These are phyloP conservation scores for Brachypodium distachyon DNA, from an alignment of 202 grass and related monocot genomes.

Conservation along the genomic window DNA sequence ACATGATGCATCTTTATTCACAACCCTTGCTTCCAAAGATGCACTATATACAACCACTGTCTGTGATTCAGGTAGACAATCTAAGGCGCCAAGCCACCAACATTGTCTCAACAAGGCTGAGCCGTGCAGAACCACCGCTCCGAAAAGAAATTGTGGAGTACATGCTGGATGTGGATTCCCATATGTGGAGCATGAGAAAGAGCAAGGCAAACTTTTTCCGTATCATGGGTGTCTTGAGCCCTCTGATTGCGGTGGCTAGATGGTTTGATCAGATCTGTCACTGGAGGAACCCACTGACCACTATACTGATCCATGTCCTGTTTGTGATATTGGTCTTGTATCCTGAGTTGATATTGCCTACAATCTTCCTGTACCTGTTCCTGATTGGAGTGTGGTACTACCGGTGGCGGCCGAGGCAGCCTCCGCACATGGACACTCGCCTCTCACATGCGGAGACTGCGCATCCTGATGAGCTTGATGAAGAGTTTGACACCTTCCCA, in stretches of 20 bases:
- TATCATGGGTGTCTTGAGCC: constrained; percentile 30
- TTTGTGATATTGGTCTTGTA: constrained; percentile 33
- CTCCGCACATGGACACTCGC: constrained; percentile 40
- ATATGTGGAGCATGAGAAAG: constrained; percentile 54
- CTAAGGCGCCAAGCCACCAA: constrained; percentile 37
- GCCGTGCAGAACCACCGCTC: constrained; percentile 34
- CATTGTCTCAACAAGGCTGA: constrained; percentile 38
- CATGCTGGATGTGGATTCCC: constrained; percentile 43
- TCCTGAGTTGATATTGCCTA: constrained; percentile 40
- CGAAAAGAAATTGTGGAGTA: constrained; percentile 51
- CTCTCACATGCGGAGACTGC: constrained; percentile 31
- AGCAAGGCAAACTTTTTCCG: constrained; percentile 50
- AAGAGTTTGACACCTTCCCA: constrained; percentile 44
- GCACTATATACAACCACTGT: constrained; percentile 50
- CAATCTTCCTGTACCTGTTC: constrained; percentile 40
- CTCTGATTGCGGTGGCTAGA: constrained; percentile 23
- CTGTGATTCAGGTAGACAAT: constrained; percentile 35
- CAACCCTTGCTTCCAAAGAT: constrained; percentile 74
- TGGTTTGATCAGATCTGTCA: constrained; percentile 43
- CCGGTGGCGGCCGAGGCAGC: constrained; percentile 30
- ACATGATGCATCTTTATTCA: constrained; percentile 67
- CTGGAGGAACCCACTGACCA: constrained; percentile 39
- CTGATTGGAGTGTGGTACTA: constrained; percentile 45
- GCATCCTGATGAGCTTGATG: constrained; percentile 40
- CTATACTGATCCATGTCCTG: constrained; percentile 37